Conservation (phyloP, 495 filamentous ascomycete species). For the Astrothelium macrocarpum region DNA sequence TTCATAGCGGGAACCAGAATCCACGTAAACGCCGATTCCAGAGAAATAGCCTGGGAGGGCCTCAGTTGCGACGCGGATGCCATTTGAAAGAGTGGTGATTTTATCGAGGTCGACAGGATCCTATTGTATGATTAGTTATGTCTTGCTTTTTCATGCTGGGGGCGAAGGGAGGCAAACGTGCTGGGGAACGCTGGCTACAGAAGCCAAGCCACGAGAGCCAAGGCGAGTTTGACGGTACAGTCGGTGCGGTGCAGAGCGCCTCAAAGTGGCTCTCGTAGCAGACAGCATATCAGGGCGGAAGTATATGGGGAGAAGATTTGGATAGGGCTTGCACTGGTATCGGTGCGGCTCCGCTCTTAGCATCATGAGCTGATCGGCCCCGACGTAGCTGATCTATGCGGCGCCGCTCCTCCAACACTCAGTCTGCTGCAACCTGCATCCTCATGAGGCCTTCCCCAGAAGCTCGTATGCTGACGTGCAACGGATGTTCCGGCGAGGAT, state of each 20-base stretch:
- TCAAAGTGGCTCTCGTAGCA: background rate
- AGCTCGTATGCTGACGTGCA: background rate
- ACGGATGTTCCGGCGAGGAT: background rate
- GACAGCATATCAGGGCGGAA: background rate
- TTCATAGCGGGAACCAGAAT: conserved; percentile 93
- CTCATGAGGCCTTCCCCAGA: no score
- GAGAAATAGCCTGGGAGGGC: conserved; percentile 92
- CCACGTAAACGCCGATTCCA: conserved; percentile 91
- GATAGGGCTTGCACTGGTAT: background rate
- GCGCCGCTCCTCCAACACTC: no score
- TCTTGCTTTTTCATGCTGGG: background rate
- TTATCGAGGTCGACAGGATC: conserved; percentile 82
- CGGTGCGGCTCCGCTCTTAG: background rate
- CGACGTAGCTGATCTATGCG: background rate
- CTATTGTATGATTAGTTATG: conserved; percentile 35
- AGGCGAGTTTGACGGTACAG: background rate
- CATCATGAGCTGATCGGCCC: background rate
- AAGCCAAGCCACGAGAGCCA: background rate
- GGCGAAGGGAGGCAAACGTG: background rate
- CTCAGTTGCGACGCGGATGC: conserved; percentile 88
- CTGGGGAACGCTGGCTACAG: background rate
- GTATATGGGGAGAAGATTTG: background rate
- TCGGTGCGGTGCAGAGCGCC: background rate
- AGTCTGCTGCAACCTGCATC: no score
- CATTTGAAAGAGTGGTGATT: conserved; percentile 86